These are phyloP conservation scores for Lipomyces kockii DNA, from an alignment of 805 yeast species.

Conservation along the genomic window DNA sequence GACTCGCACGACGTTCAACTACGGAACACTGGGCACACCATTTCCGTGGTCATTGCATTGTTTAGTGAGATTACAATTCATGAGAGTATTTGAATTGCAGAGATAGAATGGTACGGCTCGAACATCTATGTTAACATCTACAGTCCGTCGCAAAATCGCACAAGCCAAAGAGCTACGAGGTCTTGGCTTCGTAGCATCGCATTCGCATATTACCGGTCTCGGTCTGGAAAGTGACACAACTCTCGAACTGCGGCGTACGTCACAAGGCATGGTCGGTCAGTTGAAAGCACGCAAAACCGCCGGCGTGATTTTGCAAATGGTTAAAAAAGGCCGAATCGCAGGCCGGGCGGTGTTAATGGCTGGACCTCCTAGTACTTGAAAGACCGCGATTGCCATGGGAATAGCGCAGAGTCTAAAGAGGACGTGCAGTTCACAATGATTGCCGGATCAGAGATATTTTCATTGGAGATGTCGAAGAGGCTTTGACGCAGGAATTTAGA, in stretches of 20 bases:
- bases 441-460: constrained; percentile 91
- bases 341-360: constrained; percentile 96
- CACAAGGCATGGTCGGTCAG: constrained; percentile 99
- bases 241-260: constrained; percentile 75
- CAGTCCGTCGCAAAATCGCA: constrained; percentile 41
- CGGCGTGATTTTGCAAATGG: constrained; percentile 90
- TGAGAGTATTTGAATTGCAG: background rate
- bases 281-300: constrained; percentile 91
- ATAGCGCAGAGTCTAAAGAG: constrained; percentile 51
- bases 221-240: constrained; percentile 81
- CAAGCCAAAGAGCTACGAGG: constrained; percentile 58
- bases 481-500: constrained; percentile 93
- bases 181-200: constrained; percentile 92
- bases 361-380: constrained; percentile 99
- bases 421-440: constrained; percentile 95
- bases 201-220: constrained; percentile 93
- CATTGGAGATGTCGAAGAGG: constrained; percentile 94
- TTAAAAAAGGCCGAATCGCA: constrained; percentile 91
- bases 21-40: background rate
- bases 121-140: too few relatives aligned
- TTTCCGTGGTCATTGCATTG: background rate
- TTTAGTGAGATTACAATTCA: background rate
- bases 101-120: background rate
- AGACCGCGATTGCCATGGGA: constrained; percentile 98
- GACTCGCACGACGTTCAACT: too few relatives aligned